A percentile compares a stretch with the other conserved stretches of the same genome.
These are phyloP conservation scores for Drosera capensis DNA, from an alignment of 148 eudicot species.

Conservation along the genomic window DNA sequence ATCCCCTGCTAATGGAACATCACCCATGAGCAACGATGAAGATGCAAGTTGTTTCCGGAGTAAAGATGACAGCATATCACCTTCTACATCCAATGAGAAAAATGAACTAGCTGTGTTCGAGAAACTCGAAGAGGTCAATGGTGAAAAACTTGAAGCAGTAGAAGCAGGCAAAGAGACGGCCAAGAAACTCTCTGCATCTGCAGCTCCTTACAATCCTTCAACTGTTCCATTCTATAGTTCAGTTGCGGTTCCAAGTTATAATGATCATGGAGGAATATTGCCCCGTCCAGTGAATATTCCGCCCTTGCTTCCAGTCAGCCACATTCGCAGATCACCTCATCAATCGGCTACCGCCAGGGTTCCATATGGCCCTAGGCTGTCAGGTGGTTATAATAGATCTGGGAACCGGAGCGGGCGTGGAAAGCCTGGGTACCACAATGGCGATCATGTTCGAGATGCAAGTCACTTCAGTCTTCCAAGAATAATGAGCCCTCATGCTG, in stretches of 20 bases:
- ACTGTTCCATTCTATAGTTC: slow-evolving; percentile 47
- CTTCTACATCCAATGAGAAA: no score
- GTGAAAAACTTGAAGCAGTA: slow-evolving; percentile 28
- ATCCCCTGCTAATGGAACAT: neutral
- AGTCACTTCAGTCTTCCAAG: slow-evolving; percentile 32
- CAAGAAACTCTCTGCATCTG: slow-evolving; percentile 82
- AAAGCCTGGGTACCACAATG: slow-evolving; percentile 43
- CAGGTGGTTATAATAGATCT: slow-evolving; percentile 61
- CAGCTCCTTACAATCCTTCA: slow-evolving; percentile 84
- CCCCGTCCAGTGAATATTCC: slow-evolving; percentile 73
- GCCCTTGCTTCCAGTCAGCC: slow-evolving; percentile 53
- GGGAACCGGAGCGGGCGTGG: slow-evolving; percentile 46
- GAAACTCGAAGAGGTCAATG: no score
- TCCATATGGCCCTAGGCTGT: slow-evolving; percentile 84
- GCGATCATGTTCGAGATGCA: slow-evolving; percentile 39
- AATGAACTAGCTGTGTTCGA: no score
- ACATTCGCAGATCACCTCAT: slow-evolving; percentile 76
- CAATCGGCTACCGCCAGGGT: slow-evolving; percentile 92
- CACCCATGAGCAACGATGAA: neutral
- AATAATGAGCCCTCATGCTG: slow-evolving; percentile 88
- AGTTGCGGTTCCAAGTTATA: slow-evolving; percentile 39
- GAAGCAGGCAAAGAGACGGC: slow-evolving; percentile 50
- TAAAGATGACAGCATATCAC: neutral
- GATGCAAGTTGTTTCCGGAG: neutral
- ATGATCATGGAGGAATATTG: slow-evolving; percentile 62